Percentiles rank a stretch among this genome's conserved stretches.
Evolutionary conservation across 306 rosid genomes (phyloP).

Genomic region (Acacia acuminata): DNA sequence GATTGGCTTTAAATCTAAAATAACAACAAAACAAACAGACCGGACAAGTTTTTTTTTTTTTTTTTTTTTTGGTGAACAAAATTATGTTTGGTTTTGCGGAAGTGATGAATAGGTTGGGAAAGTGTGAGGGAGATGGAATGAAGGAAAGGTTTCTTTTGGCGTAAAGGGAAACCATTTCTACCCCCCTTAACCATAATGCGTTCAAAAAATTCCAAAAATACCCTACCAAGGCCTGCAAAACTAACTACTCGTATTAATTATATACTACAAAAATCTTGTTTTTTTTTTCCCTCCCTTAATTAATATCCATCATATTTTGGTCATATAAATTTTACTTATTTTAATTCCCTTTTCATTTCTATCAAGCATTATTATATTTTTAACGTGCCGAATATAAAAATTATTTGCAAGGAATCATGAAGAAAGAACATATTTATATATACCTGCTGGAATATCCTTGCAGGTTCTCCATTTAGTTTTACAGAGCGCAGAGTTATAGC

Average conservation of each 20-base stretch:
- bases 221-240: neutral
- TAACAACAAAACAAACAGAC: neutral
- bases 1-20: neutral
- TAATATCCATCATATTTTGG: neutral
- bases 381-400: neutral
- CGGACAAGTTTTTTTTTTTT: neutral
- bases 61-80: neutral
- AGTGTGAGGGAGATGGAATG: no score
- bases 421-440: neutral
- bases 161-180: neutral
- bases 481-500: conserved; percentile 69
- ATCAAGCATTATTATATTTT: no score
- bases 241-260: neutral
- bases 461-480: conserved; percentile 75
- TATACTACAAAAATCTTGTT: neutral
- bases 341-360: neutral
- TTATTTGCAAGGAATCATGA: neutral
- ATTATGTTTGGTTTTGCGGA: neutral
- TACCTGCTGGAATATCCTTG: conserved; percentile 68
- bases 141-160: no score
- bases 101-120: neutral
- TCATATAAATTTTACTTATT: neutral
- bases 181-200: neutral
- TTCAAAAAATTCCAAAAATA: neutral
- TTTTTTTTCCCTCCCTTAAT: neutral